Conservation (phyloP, 768 basidiomycete genomes). For the Boletus pseudopeckii region DNA sequence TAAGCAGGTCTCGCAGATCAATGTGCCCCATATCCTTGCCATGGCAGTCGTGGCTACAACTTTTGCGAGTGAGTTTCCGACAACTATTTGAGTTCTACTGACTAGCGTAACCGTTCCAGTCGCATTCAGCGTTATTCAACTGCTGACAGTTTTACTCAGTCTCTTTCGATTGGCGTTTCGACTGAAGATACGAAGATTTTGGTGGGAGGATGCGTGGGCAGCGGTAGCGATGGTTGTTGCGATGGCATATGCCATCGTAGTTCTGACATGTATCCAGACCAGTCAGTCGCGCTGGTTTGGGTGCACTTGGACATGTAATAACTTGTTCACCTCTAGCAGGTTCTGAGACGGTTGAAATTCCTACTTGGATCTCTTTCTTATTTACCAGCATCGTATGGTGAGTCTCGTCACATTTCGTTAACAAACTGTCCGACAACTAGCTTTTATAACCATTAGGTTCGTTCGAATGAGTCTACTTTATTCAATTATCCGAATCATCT, state of each 20-base stretch:
- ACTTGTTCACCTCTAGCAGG: background rate
- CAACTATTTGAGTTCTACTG: background rate
- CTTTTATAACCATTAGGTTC: background rate
- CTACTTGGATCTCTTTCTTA: background rate
- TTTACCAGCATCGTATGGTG: slow-evolving; percentile 9
- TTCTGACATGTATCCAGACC: background rate
- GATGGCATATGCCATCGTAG: background rate
- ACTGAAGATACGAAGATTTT: slow-evolving; percentile 9
- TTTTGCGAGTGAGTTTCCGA: background rate
- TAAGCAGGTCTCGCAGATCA: background rate
- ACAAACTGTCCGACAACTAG: background rate
- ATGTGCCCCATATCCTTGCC: background rate
- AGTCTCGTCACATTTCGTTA: background rate
- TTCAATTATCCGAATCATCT: slow-evolving; percentile 13
- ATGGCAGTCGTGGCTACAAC: background rate
- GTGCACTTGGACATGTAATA: background rate
- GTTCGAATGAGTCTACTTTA: slow-evolving; percentile 11
- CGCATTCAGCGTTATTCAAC: background rate
- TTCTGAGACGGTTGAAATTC: background rate
- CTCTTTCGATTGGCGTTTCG: slow-evolving; percentile 6
- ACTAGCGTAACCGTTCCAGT: background rate
- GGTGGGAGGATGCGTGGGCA: slow-evolving; percentile 17
- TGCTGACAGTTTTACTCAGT: background rate
- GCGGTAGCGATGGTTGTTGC: background rate
- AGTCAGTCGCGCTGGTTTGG: background rate